A percentile compares a stretch with the other conserved stretches of the same genome.
phyloP scores from a whole-genome alignment of 2,329 filamentous ascomycete species.

The Alternaria burnsii region DNA sequence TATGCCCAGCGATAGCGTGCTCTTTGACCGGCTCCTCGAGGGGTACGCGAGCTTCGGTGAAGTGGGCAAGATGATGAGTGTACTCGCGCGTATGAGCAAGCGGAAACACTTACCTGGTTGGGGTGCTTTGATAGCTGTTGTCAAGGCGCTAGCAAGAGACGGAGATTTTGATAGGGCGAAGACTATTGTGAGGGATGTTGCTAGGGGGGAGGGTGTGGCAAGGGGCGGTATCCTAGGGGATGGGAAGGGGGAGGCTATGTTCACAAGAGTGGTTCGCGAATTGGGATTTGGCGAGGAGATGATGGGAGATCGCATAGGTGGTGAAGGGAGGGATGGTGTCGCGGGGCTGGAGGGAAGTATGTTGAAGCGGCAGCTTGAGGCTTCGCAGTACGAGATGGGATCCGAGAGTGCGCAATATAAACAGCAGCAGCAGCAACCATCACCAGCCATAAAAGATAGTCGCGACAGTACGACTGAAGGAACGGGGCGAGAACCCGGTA shows the following conservation, averaged over 20 bases:
- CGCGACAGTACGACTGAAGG: background rate
- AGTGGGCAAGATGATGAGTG: conserved; percentile 54
- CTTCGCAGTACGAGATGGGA: background rate
- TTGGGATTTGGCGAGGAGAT: conserved; percentile 23
- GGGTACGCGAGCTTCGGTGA: conserved; percentile 69
- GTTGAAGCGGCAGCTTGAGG: background rate
- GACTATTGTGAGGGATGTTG: conserved; percentile 50
- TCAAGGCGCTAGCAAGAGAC: conserved; percentile 49
- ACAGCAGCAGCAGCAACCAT: background rate
- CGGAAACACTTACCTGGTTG: conserved; percentile 55
- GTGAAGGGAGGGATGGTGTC: background rate
- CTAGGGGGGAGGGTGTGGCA: conserved; percentile 42
- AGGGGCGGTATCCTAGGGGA: conserved; percentile 30
- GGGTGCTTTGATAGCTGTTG: conserved; percentile 50
- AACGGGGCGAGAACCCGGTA: background rate
- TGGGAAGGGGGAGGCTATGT: conserved; percentile 20
- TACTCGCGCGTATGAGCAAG: conserved; percentile 51
- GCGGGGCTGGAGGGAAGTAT: background rate
- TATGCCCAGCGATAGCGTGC: conserved; percentile 60
- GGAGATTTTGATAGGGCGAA: conserved; percentile 47
- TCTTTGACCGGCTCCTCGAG: conserved; percentile 76
- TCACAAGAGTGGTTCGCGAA: conserved; percentile 22
- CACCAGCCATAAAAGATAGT: background rate
- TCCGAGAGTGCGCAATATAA: background rate
- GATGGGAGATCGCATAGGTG: conserved; percentile 17